Percentiles rank a stretch among this genome's conserved stretches.
Evolutionary conservation across 164 flowering plant genomes (phyloP).

Genomic region (Nymphaea thermarum): DNA sequence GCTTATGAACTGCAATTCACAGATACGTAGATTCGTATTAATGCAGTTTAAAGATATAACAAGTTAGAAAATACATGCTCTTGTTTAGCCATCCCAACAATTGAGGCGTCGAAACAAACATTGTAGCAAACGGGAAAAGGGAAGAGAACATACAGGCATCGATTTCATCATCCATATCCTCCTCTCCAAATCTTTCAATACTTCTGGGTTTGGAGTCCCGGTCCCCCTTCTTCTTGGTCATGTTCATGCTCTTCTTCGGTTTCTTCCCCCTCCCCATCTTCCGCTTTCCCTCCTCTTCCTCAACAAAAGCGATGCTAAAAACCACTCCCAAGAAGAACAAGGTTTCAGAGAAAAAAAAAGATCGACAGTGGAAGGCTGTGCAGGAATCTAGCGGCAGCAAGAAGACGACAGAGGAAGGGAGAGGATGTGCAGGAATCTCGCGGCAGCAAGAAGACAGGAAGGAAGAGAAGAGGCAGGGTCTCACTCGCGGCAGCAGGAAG

Average conservation of each 20-base stretch:
- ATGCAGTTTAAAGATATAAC: background rate
- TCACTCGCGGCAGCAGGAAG: background rate
- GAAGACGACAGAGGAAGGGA: no score
- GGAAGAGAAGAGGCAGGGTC: no score
- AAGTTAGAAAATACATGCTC: background rate
- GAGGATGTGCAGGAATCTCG: no score
- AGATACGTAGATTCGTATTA: background rate
- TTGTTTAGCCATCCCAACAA: background rate
- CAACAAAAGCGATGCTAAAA: background rate
- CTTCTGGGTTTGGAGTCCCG: conserved; percentile 4
- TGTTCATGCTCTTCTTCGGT: conserved; percentile 18
- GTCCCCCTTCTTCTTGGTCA: conserved; percentile 11
- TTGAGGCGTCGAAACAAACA: background rate
- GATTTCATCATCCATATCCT: conserved; percentile 64
- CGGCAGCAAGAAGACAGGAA: background rate
- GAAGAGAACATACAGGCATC: conserved; percentile 36
- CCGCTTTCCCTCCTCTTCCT: background rate
- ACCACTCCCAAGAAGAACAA: background rate
- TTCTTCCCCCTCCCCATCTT: conserved; percentile 29
- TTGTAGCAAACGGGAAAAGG: no score
- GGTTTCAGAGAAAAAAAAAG: background rate
- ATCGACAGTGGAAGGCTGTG: background rate
- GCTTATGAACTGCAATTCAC: conserved; percentile 62
- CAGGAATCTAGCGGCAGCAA: no score
- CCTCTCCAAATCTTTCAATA: conserved; percentile 15